Evolutionary conservation across 2,329 filamentous ascomycete genomes (phyloP).

Genomic region (Ophiocordyceps australis): DNA sequence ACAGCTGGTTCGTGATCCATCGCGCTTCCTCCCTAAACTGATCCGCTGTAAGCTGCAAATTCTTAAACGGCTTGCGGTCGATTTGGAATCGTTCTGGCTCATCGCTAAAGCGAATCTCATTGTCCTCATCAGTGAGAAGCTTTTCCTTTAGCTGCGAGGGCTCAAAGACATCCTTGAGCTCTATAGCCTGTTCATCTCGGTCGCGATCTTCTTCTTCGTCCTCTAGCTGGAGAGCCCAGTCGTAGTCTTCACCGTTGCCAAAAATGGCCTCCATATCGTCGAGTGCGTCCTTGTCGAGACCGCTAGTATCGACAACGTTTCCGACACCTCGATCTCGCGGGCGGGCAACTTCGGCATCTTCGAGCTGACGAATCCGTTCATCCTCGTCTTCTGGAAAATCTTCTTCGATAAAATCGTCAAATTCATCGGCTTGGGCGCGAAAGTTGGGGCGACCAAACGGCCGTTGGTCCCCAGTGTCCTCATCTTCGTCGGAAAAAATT

Average conservation of each 20-base stretch:
- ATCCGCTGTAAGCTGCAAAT: constrained; percentile 62
- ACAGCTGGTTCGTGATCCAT: constrained; percentile 84
- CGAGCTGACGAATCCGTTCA: constrained; percentile 54
- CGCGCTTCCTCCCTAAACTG: constrained; percentile 77
- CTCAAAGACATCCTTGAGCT: constrained; percentile 96
- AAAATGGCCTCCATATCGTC: constrained; percentile 96
- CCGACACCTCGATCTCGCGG: constrained; percentile 54
- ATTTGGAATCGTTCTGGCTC: constrained; percentile 91
- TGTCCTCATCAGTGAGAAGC: constrained; percentile 89
- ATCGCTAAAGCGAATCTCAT: constrained; percentile 72
- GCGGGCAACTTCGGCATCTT: constrained; percentile 77
- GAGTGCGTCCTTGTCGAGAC: constrained; percentile 78
- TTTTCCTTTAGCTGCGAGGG: constrained; percentile 87
- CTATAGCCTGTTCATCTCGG: constrained; percentile 65
- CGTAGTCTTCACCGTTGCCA: constrained; percentile 87
- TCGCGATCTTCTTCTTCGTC: constrained; percentile 68
- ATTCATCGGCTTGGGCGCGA: constrained; percentile 54
- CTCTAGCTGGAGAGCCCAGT: constrained; percentile 82
- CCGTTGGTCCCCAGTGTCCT: constrained; percentile 42
- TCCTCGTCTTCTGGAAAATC: constrained; percentile 82
- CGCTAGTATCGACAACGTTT: constrained; percentile 58
- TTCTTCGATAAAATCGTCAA: constrained; percentile 94
- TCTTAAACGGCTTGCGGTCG: constrained; percentile 73
- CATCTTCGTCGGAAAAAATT: constrained; percentile 93
- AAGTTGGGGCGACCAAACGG: constrained; percentile 31